These are phyloP conservation scores for Myriosclerotinia duriaeana DNA, from an alignment of 2,329 filamentous ascomycete genomes.

Conservation along the genomic window DNA sequence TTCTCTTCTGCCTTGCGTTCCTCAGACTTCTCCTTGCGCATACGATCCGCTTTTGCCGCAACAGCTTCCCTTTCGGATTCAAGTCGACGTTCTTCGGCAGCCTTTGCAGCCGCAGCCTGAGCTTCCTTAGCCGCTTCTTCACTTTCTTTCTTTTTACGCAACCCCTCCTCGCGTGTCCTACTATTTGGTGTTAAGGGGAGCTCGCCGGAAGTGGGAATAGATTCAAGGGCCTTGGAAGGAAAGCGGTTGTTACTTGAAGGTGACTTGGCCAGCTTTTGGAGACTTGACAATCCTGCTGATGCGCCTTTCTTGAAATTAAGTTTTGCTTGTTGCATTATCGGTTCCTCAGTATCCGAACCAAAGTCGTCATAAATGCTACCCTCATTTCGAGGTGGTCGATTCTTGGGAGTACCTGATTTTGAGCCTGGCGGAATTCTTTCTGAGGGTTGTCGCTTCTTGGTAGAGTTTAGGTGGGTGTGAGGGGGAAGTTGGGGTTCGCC, in stretches of 20 bases:
- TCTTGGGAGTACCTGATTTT: neutral
- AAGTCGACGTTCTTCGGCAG: slow-evolving; percentile 29
- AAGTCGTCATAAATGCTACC: slow-evolving; percentile 36
- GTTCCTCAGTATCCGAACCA: slow-evolving; percentile 29
- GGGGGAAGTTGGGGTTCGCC: slow-evolving; percentile 27
- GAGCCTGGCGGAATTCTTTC: slow-evolving; percentile 12
- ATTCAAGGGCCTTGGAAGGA: slow-evolving; percentile 24
- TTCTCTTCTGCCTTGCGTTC: slow-evolving; percentile 27
- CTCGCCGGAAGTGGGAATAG: slow-evolving; percentile 26
- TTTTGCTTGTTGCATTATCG: slow-evolving; percentile 28
- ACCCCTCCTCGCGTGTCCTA: slow-evolving; percentile 29
- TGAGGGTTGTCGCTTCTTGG: slow-evolving; percentile 24
- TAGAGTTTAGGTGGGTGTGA: slow-evolving; percentile 19
- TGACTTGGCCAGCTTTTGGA: slow-evolving; percentile 28
- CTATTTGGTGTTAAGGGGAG: slow-evolving; percentile 36
- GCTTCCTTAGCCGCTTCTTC: slow-evolving; percentile 30
- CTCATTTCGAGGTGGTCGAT: slow-evolving; percentile 21
- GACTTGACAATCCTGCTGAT: slow-evolving; percentile 25
- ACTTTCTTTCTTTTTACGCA: slow-evolving; percentile 25
- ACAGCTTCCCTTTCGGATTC: slow-evolving; percentile 31
- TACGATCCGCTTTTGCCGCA: slow-evolving; percentile 27
- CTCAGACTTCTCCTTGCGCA: slow-evolving; percentile 28
- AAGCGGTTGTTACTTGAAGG: slow-evolving; percentile 30
- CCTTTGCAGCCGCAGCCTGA: slow-evolving; percentile 29
- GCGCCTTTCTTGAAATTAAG: slow-evolving; percentile 31